phyloP scores from a whole-genome alignment of 2,329 filamentous ascomycete species.

The Xylaria arbuscula region DNA sequence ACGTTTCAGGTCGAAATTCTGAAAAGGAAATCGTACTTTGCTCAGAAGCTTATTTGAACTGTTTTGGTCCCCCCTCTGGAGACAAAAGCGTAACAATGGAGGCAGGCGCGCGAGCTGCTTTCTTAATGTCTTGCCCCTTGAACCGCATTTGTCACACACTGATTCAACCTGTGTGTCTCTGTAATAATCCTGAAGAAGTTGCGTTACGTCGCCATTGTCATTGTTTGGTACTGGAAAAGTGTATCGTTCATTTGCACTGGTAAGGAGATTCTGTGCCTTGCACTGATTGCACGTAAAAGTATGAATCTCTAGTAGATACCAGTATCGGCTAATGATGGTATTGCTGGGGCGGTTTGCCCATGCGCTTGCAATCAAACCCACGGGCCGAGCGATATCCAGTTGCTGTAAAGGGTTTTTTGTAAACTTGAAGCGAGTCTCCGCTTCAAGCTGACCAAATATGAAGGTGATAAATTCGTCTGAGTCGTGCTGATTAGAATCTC shows the following conservation, averaged over 20 bases:
- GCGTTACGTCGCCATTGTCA: constrained; percentile 18
- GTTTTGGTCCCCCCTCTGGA: constrained; percentile 52
- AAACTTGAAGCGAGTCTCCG: constrained; percentile 80
- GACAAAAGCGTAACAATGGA: constrained; percentile 78
- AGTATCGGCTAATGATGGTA: constrained; percentile 83
- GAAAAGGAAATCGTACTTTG: constrained; percentile 80
- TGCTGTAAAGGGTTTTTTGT: constrained; percentile 29
- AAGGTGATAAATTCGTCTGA: constrained; percentile 91
- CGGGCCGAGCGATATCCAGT: constrained; percentile 46
- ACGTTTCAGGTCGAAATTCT: constrained; percentile 68
- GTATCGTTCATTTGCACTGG: constrained; percentile 25
- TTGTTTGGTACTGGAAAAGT: constrained; percentile 13
- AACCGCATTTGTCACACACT: constrained; percentile 29
- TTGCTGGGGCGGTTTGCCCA: constrained; percentile 78
- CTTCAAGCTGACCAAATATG: constrained; percentile 81
- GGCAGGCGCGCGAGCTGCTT: constrained; percentile 51
- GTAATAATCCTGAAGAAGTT: constrained; percentile 20
- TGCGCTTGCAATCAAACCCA: constrained; percentile 74
- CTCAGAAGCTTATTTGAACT: constrained; percentile 73
- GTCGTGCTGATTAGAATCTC: constrained; percentile 84
- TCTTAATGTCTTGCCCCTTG: constrained; percentile 20
- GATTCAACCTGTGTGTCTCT: constrained; percentile 1
- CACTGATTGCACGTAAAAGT: constrained; percentile 75
- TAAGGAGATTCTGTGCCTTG: constrained; percentile 19
- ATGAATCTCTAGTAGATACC: constrained; percentile 74